Evolutionary conservation across 257 asterid genomes (phyloP).

Genomic region (Solanum infundibuliforme): DNA sequence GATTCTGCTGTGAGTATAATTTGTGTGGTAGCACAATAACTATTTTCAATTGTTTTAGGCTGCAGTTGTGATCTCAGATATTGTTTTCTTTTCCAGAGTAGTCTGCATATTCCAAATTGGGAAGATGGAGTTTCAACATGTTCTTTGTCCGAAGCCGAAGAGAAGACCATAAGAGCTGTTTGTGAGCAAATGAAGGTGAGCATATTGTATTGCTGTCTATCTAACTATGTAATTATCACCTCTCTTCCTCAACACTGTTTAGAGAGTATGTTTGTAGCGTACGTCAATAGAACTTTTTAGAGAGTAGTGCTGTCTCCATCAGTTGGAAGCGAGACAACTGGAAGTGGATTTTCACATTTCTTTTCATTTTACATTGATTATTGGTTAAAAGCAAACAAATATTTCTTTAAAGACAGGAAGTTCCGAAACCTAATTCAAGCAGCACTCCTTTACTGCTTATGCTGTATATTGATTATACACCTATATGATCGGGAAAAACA

Average conservation of each 20-base stretch:
- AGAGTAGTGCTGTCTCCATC: background rate
- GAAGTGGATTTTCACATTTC: background rate
- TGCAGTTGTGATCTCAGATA: background rate
- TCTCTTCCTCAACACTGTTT: background rate
- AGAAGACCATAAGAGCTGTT: constrained; percentile 45
- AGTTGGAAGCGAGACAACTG: background rate
- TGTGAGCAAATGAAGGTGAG: constrained; percentile 45
- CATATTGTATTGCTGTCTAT: background rate
- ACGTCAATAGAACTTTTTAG: background rate
- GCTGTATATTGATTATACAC: background rate
- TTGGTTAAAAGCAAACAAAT: background rate
- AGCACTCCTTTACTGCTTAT: background rate
- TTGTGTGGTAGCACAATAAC: background rate
- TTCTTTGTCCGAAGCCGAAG: constrained; percentile 80
- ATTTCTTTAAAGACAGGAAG: background rate
- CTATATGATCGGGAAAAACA: background rate
- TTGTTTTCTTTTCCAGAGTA: constrained; percentile 31
- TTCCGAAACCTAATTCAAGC: background rate
- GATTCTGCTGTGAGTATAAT: constrained; percentile 65
- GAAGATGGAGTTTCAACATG: constrained; percentile 53
- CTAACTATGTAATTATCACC: background rate
- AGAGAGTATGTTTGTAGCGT: background rate
- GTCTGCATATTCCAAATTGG: constrained; percentile 43
- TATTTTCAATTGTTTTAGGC: background rate
- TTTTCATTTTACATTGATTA: background rate